Evolutionary conservation across 106 monocot species (phyloP), one percentile per base, ranked within the genome.

Genomic region (Dioscorea dumetorum): DNA sequence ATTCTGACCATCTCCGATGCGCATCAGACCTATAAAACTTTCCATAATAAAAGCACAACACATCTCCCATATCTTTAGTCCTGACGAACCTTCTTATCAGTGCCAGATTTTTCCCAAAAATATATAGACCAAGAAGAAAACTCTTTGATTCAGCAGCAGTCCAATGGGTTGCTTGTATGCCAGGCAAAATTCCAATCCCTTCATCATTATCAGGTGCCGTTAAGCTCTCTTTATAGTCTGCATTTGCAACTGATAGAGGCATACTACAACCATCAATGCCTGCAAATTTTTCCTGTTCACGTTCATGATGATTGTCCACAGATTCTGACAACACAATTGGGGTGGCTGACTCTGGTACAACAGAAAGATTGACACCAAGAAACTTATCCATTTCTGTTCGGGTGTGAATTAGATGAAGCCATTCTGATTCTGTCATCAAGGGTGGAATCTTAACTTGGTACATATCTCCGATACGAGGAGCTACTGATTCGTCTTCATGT

Each of bases 41-140:
- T 50, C 91, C 91, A 75, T 95, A 95, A 59, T 91, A 95, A 60
- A 86, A 88, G 23, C 86, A 79, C 20, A 95, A 50, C 33, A 95
- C 62, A 69, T 88, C 86, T 20, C 86, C 88, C 86, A 86, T 84
- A 28, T 60, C 74, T 69, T 86, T 84, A 60, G 32, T 57, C 48
- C 79, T 84, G 48, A 88, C 31, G 67, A 95, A 95, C 28, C 72
- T 86, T 50, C 63, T 73, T 23, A 95, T 72, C 50, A 67, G 72
- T 58, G 66, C 41, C 33, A 95, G 84, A 76, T 91, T 82, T 80
- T 95, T 95, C 24, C 88, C 85, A 72, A 88, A 95, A 62, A 95
- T 82, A 67, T 95, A 91, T 21, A 95, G 84, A 22, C 84, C 91
- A 50, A 95, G 95, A 15, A 95, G 79, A 80, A 95, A 95, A 48